phyloP scores from a whole-genome alignment of 352 stramenopile genomes.

The Phytophthora colocasiae region DNA sequence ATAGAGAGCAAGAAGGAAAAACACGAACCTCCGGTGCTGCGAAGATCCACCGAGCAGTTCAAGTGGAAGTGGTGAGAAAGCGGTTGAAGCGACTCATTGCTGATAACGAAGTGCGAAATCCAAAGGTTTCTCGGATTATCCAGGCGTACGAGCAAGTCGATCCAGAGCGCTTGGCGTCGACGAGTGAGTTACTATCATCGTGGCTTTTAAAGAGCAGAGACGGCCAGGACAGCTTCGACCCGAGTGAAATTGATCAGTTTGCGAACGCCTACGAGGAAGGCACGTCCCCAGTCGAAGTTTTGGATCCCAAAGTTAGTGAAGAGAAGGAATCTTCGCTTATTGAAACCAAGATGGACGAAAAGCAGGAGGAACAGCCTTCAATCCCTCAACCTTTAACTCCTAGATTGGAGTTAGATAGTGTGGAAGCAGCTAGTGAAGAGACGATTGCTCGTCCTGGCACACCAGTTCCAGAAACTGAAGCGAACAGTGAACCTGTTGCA shows the following conservation, averaged over 20 bases:
- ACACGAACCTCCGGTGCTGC: constrained; percentile 21
- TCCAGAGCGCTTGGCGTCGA: constrained; percentile 1
- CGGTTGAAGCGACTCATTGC: constrained; percentile 48
- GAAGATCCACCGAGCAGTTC: constrained; percentile 57
- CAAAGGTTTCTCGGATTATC: background rate
- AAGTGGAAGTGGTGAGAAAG: constrained; percentile 53
- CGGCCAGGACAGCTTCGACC: constrained; percentile 44
- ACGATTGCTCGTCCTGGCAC: constrained; percentile 14
- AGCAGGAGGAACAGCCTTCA: constrained; percentile 18
- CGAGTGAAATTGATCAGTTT: constrained; percentile 56
- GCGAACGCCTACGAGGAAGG: constrained; percentile 70
- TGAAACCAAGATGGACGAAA: constrained; percentile 11
- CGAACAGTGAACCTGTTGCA: constrained; percentile 8
- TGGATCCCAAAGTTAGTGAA: background rate
- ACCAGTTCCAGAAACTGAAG: constrained; percentile 14
- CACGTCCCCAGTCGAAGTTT: constrained; percentile 12
- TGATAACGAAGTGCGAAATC: constrained; percentile 5
- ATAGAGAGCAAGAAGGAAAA: constrained; percentile 29
- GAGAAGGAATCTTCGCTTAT: constrained; percentile 2
- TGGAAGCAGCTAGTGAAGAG: constrained; percentile 12
- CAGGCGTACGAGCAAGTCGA: background rate
- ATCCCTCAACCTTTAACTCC: constrained; percentile 21
- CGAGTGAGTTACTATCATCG: constrained; percentile 13
- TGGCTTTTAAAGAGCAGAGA: constrained; percentile 28
- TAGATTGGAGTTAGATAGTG: constrained; percentile 2